These are phyloP conservation scores for Mixia osmundae DNA, from an alignment of 1,284 basidiomycete species.

Conservation along the genomic window DNA sequence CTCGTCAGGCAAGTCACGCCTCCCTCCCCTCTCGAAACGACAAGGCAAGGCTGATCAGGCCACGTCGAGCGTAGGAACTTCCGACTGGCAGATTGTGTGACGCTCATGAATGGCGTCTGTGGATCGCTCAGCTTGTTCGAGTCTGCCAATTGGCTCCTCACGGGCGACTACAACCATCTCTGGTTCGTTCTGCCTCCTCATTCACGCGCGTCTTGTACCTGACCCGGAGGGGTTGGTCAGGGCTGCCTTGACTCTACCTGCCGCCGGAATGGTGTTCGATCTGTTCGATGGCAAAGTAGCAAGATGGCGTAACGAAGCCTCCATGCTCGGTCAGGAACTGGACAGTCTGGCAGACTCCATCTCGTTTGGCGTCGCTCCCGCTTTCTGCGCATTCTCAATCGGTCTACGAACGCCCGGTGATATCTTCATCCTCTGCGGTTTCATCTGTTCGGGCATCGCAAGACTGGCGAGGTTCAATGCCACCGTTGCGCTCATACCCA, in stretches of 20 bases:
- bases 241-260: constrained; percentile 61
- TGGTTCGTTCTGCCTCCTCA: constrained; percentile 25
- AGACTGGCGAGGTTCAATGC: constrained; percentile 95
- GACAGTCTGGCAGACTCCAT: constrained; percentile 92
- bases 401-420: constrained; percentile 78
- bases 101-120: constrained; percentile 99
- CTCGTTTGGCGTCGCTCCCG: constrained; percentile 90
- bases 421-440: constrained; percentile 59
- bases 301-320: constrained; percentile 80
- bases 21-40: too few species aligned
- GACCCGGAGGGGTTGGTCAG: constrained; percentile 13
- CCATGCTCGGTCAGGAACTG: constrained; percentile 94
- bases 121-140: constrained; percentile 89
- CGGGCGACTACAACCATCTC: constrained; percentile 53
- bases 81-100: constrained; percentile 89
- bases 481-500: constrained; percentile 81
- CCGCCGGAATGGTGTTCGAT: constrained; percentile 94
- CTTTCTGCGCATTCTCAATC: constrained; percentile 62
- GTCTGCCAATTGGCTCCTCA: constrained; percentile 63
- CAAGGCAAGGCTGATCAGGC: too few species aligned
- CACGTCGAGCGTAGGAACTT: constrained; percentile 80
- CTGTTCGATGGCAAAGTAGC: constrained; percentile 96
- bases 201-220: neutral
- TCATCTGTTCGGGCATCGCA: constrained; percentile 89
- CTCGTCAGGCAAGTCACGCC: too few species aligned